A percentile compares a stretch with the other conserved stretches of the same genome.
phyloP scores from a whole-genome alignment of 345 rosid species.

The Camelina laxa region DNA sequence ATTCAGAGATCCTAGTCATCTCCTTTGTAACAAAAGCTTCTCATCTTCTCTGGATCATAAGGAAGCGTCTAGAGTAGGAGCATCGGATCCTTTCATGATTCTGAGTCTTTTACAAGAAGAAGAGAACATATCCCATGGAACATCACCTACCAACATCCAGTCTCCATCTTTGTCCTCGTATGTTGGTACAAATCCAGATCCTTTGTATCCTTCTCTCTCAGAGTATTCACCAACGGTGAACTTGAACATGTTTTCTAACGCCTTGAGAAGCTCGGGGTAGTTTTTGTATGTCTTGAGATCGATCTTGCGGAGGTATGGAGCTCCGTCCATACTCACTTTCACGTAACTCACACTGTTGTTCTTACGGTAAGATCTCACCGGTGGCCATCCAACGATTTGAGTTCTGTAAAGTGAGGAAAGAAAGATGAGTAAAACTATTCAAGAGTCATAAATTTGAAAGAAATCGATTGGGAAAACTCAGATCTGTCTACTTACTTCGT shows the following conservation, averaged over 20 bases:
- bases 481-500: constrained; percentile 59
- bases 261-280: constrained; percentile 62
- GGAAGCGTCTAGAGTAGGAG: constrained; percentile 40
- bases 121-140: constrained; percentile 78
- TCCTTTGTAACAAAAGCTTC: constrained; percentile 9
- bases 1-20: constrained; percentile 24
- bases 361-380: constrained; percentile 66
- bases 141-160: constrained; percentile 87
- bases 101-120: constrained; percentile 63
- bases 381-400: constrained; percentile 86
- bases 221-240: constrained; percentile 50
- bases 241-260: constrained; percentile 70
- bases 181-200: constrained; percentile 65
- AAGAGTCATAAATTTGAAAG: neutral
- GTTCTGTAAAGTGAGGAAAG: constrained; percentile 45
- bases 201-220: constrained; percentile 70
- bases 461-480: neutral
- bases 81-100: constrained; percentile 66
- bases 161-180: constrained; percentile 87
- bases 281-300: constrained; percentile 62
- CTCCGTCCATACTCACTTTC: constrained; percentile 78
- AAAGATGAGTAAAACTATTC: constrained; percentile 20
- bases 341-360: constrained; percentile 55
- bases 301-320: constrained; percentile 75
- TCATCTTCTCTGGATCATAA: constrained; percentile 22